Percentiles rank a stretch among this genome's conserved stretches.
Conservation (phyloP, 2,329 filamentous ascomycete genomes). For the Thermoascus crustaceus region DNA sequence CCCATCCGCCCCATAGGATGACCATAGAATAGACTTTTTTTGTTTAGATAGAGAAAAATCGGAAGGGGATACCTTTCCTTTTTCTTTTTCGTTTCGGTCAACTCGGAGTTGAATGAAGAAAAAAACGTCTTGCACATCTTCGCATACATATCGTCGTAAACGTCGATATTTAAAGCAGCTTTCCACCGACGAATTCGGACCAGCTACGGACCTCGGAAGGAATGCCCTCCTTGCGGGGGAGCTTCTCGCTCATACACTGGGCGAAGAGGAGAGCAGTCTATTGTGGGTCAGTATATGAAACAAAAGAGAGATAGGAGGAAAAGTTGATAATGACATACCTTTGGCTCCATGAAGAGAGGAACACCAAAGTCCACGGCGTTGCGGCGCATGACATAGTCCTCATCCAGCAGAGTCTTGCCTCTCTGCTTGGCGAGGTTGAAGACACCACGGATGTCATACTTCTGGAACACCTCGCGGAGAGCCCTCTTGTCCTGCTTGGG, state of each 20-base stretch:
- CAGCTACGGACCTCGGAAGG: conserved; percentile 86
- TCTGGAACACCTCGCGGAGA: conserved; percentile 88
- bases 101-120: too few species aligned
- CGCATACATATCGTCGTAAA: too few species aligned
- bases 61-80: too few species aligned
- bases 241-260: conserved; percentile 93
- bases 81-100: too few species aligned
- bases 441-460: conserved; percentile 89
- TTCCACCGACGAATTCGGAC: conserved; percentile 87
- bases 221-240: conserved; percentile 80
- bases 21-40: too few species aligned
- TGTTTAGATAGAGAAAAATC: too few species aligned
- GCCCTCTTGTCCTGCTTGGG: conserved; percentile 93
- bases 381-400: conserved; percentile 96
- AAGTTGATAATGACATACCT: conserved; percentile 52
- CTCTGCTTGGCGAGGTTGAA: conserved; percentile 87
- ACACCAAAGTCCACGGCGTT: conserved; percentile 98
- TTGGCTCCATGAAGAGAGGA: conserved; percentile 95
- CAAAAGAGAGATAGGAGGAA: conserved; percentile 1
- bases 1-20: too few species aligned
- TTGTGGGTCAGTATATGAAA: conserved; percentile 21
- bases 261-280: conserved; percentile 94
- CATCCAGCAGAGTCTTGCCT: conserved; percentile 76
- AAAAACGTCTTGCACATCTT: too few species aligned
- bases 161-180: conserved; percentile 32